phyloP scores from a whole-genome alignment of 768 basidiomycete genomes.

The Boletus subparvulus region DNA sequence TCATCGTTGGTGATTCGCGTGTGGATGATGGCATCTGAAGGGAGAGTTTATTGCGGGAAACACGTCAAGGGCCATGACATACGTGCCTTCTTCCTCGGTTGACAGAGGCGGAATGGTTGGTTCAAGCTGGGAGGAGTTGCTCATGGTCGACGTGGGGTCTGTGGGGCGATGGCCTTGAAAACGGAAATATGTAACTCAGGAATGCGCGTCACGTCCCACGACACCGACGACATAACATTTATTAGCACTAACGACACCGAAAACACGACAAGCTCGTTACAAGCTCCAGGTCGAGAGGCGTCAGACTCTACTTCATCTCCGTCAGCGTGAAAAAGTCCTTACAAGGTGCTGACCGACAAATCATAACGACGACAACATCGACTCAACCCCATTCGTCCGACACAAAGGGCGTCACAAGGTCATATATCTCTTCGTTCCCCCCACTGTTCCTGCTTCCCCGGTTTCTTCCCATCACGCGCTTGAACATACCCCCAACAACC shows the following conservation, averaged over 20 bases:
- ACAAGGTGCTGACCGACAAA: neutral
- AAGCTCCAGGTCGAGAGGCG: neutral
- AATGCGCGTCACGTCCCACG: neutral
- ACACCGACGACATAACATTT: neutral
- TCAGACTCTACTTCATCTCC: neutral
- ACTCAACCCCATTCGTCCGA: conserved; percentile 67
- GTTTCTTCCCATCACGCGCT: conserved; percentile 56
- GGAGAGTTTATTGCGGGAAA: conserved; percentile 8
- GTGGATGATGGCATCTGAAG: conserved; percentile 73
- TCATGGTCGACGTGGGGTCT: conserved; percentile 8
- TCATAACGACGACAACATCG: neutral
- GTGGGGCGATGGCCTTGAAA: neutral
- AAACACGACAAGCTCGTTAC: neutral
- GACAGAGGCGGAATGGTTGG: conserved; percentile 46
- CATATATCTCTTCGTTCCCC: conserved; percentile 76
- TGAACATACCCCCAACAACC: conserved; percentile 51
- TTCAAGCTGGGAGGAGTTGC: conserved; percentile 7
- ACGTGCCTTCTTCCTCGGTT: conserved; percentile 62
- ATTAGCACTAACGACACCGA: neutral
- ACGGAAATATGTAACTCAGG: neutral
- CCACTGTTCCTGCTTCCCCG: conserved; percentile 48
- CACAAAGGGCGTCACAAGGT: conserved; percentile 81
- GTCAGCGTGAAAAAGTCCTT: neutral
- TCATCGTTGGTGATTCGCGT: conserved; percentile 83
- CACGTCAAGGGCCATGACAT: conserved; percentile 9